Evolutionary conservation across 306 rosid genomes (phyloP).

Genomic region (Trifolium pratense): DNA sequence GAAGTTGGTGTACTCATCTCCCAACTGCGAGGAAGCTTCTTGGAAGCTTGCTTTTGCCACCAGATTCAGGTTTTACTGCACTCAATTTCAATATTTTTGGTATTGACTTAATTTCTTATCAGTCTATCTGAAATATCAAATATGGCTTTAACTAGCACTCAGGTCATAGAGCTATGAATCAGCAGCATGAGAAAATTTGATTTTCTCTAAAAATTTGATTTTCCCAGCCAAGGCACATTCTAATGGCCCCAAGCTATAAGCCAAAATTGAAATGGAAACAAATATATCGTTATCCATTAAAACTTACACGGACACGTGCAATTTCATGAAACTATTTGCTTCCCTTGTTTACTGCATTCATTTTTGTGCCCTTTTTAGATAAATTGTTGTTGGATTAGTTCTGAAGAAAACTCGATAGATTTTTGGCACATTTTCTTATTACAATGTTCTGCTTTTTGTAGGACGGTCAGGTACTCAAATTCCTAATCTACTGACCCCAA

Average conservation of each 20-base stretch:
- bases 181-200: background rate
- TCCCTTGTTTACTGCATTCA: background rate
- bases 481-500: slow-evolving; percentile 63
- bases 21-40: slow-evolving; percentile 84
- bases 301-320: slow-evolving; percentile 2
- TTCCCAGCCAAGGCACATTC: background rate
- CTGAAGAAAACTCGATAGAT: slow-evolving; percentile 27
- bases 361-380: slow-evolving; percentile 25
- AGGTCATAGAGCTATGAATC: slow-evolving; percentile 19
- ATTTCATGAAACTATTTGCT: slow-evolving; percentile 25
- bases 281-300: background rate
- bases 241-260: background rate
- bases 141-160: slow-evolving; percentile 20
- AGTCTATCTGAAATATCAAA: slow-evolving; percentile 13
- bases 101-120: slow-evolving; percentile 5
- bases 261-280: background rate
- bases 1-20: slow-evolving; percentile 72
- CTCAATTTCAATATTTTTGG: slow-evolving; percentile 29
- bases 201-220: background rate
- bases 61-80: slow-evolving; percentile 62
- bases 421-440: slow-evolving; percentile 31
- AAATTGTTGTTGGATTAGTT: slow-evolving; percentile 5
- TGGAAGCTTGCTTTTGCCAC: slow-evolving; percentile 76
- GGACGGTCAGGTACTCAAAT: slow-evolving; percentile 77
- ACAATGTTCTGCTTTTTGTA: slow-evolving; percentile 40